These are phyloP conservation scores for Zygotorulaspora florentina DNA, from an alignment of 805 yeast genomes.

Conservation along the genomic window DNA sequence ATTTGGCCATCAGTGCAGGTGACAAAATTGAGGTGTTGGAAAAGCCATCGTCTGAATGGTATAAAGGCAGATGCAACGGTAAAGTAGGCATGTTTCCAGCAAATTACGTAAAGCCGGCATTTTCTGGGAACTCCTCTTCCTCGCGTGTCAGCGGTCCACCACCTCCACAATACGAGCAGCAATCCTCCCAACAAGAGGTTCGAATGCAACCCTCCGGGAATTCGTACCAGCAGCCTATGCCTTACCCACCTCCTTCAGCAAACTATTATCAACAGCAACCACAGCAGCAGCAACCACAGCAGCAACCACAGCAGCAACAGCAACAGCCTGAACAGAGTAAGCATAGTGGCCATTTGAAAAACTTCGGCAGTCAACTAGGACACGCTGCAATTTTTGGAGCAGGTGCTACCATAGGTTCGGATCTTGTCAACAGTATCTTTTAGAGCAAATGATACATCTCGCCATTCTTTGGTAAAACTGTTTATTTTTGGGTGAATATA, in stretches of 20 bases:
- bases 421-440: conserved; percentile 69
- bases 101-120: conserved; percentile 60
- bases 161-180: conserved; percentile 26
- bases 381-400: conserved; percentile 95
- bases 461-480: neutral
- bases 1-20: conserved; percentile 59
- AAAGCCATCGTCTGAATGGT: conserved; percentile 82
- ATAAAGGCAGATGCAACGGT: conserved; percentile 67
- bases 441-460: conserved; percentile 20
- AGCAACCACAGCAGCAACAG: conserved; percentile 29
- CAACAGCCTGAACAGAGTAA: conserved; percentile 35
- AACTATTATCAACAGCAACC: conserved; percentile 43
- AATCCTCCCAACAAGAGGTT: conserved; percentile 14
- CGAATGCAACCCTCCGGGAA: conserved; percentile 32
- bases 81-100: conserved; percentile 83
- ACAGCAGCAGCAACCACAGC: conserved; percentile 33
- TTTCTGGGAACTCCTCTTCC: conserved; percentile 15
- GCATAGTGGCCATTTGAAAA: conserved; percentile 44
- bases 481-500: neutral
- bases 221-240: conserved; percentile 33
- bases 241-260: conserved; percentile 50
- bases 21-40: conserved; percentile 68
- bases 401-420: conserved; percentile 90
- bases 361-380: conserved; percentile 76
- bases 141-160: conserved; percentile 19